Base-by-base conservation (phyloP, 768 basidiomycete species). In the Lactarius sp. region DNA sequence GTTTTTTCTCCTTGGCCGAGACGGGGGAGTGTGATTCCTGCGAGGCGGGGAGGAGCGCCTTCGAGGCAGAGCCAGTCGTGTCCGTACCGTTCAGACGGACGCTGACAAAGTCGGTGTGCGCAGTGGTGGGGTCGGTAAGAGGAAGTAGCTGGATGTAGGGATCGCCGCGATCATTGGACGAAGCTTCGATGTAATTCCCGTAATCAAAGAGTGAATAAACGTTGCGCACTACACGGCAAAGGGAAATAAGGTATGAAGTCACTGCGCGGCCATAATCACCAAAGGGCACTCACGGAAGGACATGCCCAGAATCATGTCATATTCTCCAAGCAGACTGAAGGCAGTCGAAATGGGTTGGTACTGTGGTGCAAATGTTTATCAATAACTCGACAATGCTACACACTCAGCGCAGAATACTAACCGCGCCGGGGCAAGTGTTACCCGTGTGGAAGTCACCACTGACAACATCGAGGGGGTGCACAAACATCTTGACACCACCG, bases 261-360 rank as follows among this genome's bases (percentile, higher is more conserved):
- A 33, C 36, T 33, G 46, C 39, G 58, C 13, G 27, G n/a, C 10
- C 44, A 42, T 37, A 18, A 18, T 3, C 20, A 36, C 55, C 9
- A 34, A 39, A 39, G 42, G 42, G 8, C 4, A 74, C 87, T 68
- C 74, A 91, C 89, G 61, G 77, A 92, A 90, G 59, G 81, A 81
- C 88, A 90, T 90, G 66, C 90, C 90, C 54, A 91, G 79, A 69
- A 92, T 89, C 79, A 91, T 85, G 68, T 92, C 90, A 66, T 88
- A 92, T 71, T 87, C 80, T 66, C 88, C 87, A 33, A 88, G 80
- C 47, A 90, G 66, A 76, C 87, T 86, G 75, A 91, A 90, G 5
- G 89, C 88, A 4, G 85, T 83, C 14, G 89, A 88, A 66, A 91
- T 88, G 2, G 90, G 90, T 78, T 92, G 90, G 79, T 90, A 92